These are phyloP conservation scores for Euphorbia tirucalli DNA, from an alignment of 345 rosid species.

Conservation along the genomic window DNA sequence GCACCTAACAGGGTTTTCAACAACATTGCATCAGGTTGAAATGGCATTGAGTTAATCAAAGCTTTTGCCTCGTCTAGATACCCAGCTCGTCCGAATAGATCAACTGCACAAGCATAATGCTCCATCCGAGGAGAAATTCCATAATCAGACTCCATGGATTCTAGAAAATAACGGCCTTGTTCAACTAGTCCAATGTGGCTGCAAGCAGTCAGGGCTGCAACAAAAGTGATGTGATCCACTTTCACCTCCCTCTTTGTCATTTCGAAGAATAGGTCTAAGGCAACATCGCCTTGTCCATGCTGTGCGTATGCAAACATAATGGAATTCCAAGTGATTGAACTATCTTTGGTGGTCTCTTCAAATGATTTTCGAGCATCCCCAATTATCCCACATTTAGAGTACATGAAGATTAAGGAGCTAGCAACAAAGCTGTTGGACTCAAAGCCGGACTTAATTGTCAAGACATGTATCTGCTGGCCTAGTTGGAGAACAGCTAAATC, in stretches of 20 bases:
- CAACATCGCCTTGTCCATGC: conserved; percentile 56
- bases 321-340: conserved; percentile 65
- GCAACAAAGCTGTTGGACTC: conserved; percentile 62
- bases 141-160: conserved; percentile 53
- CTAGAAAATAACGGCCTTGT: conserved; percentile 51
- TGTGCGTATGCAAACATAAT: conserved; percentile 78
- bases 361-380: conserved; percentile 58
- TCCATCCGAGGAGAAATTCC: conserved; percentile 65
- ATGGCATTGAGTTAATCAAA: conserved; percentile 62
- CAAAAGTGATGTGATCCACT: conserved; percentile 68
- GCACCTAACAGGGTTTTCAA: conserved; percentile 71
- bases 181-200: conserved; percentile 67
- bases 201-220: conserved; percentile 71
- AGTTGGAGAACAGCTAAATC: conserved; percentile 66
- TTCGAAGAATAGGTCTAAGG: conserved; percentile 53
- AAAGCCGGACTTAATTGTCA: conserved; percentile 51
- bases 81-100: conserved; percentile 74
- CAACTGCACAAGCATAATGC: conserved; percentile 77
- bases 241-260: conserved; percentile 56
- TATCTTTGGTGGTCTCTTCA: conserved; percentile 43
- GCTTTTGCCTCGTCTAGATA: conserved; percentile 46
- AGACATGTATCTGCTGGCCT: conserved; percentile 67
- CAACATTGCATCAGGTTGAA: conserved; percentile 64
- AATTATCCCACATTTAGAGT: conserved; percentile 71
- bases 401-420: conserved; percentile 73